Percentiles rank a stretch among this genome's conserved stretches.
phyloP scores from a whole-genome alignment of 306 rosid species.

The Alnus rubra region DNA sequence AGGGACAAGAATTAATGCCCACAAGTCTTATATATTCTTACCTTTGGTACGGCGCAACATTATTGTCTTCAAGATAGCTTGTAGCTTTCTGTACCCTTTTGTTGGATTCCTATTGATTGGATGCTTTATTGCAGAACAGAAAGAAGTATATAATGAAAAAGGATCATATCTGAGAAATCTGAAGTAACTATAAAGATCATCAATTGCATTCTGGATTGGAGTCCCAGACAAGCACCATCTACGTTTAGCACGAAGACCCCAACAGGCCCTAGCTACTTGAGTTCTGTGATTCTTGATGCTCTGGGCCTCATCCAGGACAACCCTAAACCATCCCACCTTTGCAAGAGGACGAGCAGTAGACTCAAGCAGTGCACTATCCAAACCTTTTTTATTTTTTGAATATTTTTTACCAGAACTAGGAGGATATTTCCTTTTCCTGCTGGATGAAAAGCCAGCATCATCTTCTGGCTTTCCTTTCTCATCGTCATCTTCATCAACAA shows the following conservation, averaged over 20 bases:
- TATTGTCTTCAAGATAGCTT: slow-evolving; percentile 80
- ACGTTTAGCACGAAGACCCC: slow-evolving; percentile 99
- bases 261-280: slow-evolving; percentile 96
- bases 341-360: slow-evolving; percentile 84
- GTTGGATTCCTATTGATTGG: slow-evolving; percentile 75
- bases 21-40: slow-evolving; percentile 31
- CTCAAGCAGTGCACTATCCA: slow-evolving; percentile 44
- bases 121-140: slow-evolving; percentile 68
- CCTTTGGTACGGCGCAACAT: slow-evolving; percentile 99
- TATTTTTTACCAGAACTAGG: slow-evolving; percentile 42
- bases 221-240: slow-evolving; percentile 99
- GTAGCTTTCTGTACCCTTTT: slow-evolving; percentile 84
- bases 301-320: slow-evolving; percentile 98
- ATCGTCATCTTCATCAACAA: slow-evolving; percentile 77
- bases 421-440: slow-evolving; percentile 74
- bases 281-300: slow-evolving; percentile 97
- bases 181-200: slow-evolving; percentile 97
- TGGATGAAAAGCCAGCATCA: slow-evolving; percentile 32
- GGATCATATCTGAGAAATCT: slow-evolving; percentile 96
- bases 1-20: slow-evolving; percentile 10
- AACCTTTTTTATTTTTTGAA: slow-evolving; percentile 53
- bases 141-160: slow-evolving; percentile 61
- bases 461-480: slow-evolving; percentile 60
- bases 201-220: slow-evolving; percentile 98
- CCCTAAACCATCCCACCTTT: slow-evolving; percentile 97